Base-by-base conservation (phyloP, 768 basidiomycete species). In the Tricholoma furcatifolium region DNA sequence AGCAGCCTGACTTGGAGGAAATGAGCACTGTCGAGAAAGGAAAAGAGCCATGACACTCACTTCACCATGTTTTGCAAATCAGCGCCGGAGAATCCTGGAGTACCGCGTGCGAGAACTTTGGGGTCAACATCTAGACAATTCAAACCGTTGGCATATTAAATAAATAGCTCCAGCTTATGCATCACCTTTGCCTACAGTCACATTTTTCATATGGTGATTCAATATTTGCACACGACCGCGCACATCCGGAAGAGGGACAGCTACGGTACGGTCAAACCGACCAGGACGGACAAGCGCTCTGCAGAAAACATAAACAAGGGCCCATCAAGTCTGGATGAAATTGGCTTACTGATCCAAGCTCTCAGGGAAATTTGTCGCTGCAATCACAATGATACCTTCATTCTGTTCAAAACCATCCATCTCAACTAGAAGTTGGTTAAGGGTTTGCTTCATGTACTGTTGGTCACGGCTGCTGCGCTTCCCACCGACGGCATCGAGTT, bases 51-150 rank as follows among this genome's bases (percentile, higher is more conserved):
- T 52, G 35, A 24, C 35, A 76, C 84, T 62, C 60, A 92, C 86
- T 99, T 99, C 62, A 98, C 88, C 81, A 98, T 84, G 67, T 98
- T 98, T 67, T 98, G 92, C 34, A 98, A 67, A 72, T 98, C 96
- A 17, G 96, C 96, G 36, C 97, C 97, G 44, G 93, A 95, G 74
- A 99, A 97, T 2, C 96, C 96, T 7, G 95, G 84, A 11, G 94
- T 97, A 3, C 93, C 96, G 57, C 96, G 83, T 36, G 97, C 97
- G 59, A 99, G 77, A 58, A 93, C 77, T 68, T 83, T 90, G 1
- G 89, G 77, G 64, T 99, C 95, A 45, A 93, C 88, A 62, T 87
- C 91, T 83, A 60, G 43, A 53, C 51, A 31, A 20, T 34, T 41
- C 40, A 35, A 30, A 43, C 53, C 60, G 57, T 31, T 31, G 42